phyloP scores from a whole-genome alignment of 2,329 filamentous ascomycete species.

The Fusarium lyarnte region DNA sequence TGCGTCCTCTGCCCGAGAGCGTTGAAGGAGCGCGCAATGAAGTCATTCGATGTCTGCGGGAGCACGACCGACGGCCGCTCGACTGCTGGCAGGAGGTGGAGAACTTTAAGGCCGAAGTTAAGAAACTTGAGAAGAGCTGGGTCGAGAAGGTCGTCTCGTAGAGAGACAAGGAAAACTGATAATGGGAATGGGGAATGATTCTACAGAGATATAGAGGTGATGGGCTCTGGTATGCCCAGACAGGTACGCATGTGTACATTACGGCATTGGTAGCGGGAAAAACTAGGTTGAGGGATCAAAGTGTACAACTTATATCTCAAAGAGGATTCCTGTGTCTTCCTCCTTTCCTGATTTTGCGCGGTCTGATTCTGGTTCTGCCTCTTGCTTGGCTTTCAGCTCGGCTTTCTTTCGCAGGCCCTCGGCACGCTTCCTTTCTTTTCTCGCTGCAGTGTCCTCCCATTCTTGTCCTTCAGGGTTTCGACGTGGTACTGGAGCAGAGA shows the following conservation, averaged over 20 bases:
- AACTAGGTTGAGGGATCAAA: constrained; percentile 44
- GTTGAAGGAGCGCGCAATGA: constrained; percentile 80
- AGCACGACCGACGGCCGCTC: constrained; percentile 86
- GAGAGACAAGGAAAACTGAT: constrained; percentile 9
- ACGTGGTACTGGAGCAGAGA: constrained; percentile 40
- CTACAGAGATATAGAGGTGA: constrained; percentile 33
- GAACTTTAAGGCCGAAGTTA: constrained; percentile 88
- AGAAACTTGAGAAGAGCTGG: constrained; percentile 85
- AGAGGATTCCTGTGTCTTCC: constrained; percentile 30
- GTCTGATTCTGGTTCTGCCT: constrained; percentile 8
- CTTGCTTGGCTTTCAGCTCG: constrained; percentile 47
- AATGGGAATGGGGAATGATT: constrained; percentile 15
- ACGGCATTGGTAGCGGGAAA: constrained; percentile 45
- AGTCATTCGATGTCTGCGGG: constrained; percentile 81
- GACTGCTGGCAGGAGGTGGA: constrained; percentile 97
- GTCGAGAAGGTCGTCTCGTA: constrained; percentile 79
- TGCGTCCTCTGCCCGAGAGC: constrained; percentile 74
- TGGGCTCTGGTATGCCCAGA: constrained; percentile 20
- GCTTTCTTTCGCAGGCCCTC: constrained; percentile 66
- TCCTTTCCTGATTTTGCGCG: constrained; percentile 26
- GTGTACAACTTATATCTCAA: constrained; percentile 42
- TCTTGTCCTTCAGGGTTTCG: constrained; percentile 50
- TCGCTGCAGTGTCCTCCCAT: constrained; percentile 65
- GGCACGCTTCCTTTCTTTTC: constrained; percentile 64
- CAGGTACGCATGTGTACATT: constrained; percentile 46